These are phyloP conservation scores for Cutaneotrichosporon arboriforme DNA, from an alignment of 1,284 basidiomycete genomes.

Conservation along the genomic window DNA sequence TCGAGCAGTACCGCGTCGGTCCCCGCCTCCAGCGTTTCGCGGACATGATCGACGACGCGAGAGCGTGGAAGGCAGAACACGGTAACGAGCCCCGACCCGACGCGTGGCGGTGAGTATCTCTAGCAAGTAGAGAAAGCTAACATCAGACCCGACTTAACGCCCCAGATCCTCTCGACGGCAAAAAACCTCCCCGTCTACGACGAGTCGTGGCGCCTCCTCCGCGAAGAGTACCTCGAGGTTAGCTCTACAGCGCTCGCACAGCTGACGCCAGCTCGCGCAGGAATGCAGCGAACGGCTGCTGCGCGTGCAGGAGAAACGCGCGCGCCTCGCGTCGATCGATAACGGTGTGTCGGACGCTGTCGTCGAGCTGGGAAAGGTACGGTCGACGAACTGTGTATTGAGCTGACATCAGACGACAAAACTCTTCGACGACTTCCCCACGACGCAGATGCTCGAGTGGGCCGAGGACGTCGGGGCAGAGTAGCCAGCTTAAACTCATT, in stretches of 20 bases:
- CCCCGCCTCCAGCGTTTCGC: conserved; percentile 31
- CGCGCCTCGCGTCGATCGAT: conserved; percentile 34
- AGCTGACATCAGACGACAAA: conserved; percentile 34
- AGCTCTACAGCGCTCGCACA: not conserved
- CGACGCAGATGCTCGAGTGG: conserved; percentile 41
- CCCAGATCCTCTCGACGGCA: conserved; percentile 36
- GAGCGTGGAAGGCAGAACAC: conserved; percentile 17
- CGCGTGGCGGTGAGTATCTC: conserved; percentile 38
- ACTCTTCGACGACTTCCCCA: conserved; percentile 38
- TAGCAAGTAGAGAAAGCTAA: not conserved
- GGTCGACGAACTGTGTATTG: conserved; percentile 3
- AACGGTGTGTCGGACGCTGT: conserved; percentile 36
- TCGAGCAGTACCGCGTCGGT: conserved; percentile 36
- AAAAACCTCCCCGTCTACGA: conserved; percentile 41
- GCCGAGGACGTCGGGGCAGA: conserved; percentile 22
- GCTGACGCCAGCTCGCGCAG: conserved; percentile 26
- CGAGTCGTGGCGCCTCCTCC: conserved; percentile 32
- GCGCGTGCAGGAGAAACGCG: conserved; percentile 37
- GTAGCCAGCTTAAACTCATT: not conserved
- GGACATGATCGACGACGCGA: conserved; percentile 33
- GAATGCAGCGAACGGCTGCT: conserved; percentile 28
- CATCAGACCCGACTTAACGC: conserved; percentile 35
- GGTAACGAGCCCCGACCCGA: conserved; percentile 21
- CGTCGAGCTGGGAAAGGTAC: conserved; percentile 40
- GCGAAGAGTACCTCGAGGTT: conserved; percentile 41